These are phyloP conservation scores for Penicillium digitatum DNA, from an alignment of 2,329 filamentous ascomycete genomes.

Conservation along the genomic window DNA sequence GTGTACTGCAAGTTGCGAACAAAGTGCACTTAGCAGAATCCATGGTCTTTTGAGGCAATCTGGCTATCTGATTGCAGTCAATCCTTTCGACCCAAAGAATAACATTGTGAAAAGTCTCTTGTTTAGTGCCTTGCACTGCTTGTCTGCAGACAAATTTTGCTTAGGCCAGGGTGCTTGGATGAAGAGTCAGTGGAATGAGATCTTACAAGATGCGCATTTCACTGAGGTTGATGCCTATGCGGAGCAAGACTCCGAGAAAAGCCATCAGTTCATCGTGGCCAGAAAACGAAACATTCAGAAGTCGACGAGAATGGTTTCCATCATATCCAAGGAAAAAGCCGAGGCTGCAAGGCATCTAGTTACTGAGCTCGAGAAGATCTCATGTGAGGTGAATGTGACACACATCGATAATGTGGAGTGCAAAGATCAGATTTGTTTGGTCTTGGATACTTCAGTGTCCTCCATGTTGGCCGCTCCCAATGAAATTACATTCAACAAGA, in stretches of 20 bases:
- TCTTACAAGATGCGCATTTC: constrained; percentile 1
- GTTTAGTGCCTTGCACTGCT: constrained; percentile 6
- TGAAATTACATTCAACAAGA: constrained; percentile 1
- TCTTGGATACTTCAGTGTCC: constrained; percentile 13
- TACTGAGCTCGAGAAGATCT: neutral
- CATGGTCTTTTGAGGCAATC: constrained; percentile 14
- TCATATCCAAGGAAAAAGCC: constrained; percentile 10
- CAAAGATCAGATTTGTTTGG: constrained; percentile 16
- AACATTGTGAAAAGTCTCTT: constrained; percentile 10
- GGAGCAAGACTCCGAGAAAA: neutral
- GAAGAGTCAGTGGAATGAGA: neutral
- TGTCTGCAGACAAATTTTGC: neutral
- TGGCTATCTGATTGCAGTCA: constrained; percentile 18
- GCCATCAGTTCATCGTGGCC: constrained; percentile 5
- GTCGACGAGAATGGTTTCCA: neutral
- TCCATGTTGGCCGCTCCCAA: constrained; percentile 1
- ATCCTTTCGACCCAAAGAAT: constrained; percentile 3
- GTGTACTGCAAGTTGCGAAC: constrained; percentile 5
- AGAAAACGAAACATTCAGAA: neutral
- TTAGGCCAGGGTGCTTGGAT: neutral
- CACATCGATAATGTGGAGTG: constrained; percentile 7
- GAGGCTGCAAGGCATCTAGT: neutral
- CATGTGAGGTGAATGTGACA: constrained; percentile 5
- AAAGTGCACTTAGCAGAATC: constrained; percentile 12
- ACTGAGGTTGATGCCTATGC: neutral